Conservation (phyloP, 768 basidiomycete genomes). For the Xerocomellus dryophilus region DNA sequence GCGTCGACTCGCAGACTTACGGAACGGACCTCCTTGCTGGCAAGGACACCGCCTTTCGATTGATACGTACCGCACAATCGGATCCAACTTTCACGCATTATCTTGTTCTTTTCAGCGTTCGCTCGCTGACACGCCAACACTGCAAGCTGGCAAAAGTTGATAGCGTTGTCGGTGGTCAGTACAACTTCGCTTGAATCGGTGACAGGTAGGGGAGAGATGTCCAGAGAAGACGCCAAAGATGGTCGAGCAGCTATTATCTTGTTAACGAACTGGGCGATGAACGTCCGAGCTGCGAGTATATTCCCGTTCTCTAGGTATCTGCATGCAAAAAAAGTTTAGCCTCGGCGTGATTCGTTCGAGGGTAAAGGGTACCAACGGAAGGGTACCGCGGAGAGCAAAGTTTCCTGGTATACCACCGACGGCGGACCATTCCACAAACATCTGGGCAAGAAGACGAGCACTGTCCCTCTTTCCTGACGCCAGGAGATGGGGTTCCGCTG, state of each 20-base stretch:
- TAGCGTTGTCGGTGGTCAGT: constrained; percentile 67
- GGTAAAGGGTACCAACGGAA: constrained; percentile 59
- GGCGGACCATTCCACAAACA: constrained; percentile 81
- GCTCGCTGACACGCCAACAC: constrained; percentile 86
- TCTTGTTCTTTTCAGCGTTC: constrained; percentile 74
- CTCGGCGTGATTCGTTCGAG: neutral
- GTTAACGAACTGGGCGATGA: constrained; percentile 76
- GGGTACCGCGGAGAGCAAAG: constrained; percentile 80
- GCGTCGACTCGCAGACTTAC: constrained; percentile 40
- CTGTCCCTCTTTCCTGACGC: constrained; percentile 87
- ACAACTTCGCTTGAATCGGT: constrained; percentile 56
- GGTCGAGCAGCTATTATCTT: constrained; percentile 52
- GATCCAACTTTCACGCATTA: constrained; percentile 79
- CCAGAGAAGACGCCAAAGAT: constrained; percentile 39
- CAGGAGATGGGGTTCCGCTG: constrained; percentile 80
- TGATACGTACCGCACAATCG: constrained; percentile 83
- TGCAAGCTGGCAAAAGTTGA: constrained; percentile 91
- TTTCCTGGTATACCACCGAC: constrained; percentile 52
- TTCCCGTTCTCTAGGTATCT: constrained; percentile 84
- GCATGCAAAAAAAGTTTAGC: constrained; percentile 7
- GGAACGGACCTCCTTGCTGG: constrained; percentile 58
- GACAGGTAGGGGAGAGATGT: constrained; percentile 45
- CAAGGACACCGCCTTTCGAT: constrained; percentile 60
- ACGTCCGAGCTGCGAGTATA: constrained; percentile 90
- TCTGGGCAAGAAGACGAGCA: constrained; percentile 78